A percentile compares a stretch with the other conserved stretches of the same genome.
These are phyloP conservation scores for Pisolithus marmoratus DNA, from an alignment of 768 basidiomycete species.

Conservation along the genomic window DNA sequence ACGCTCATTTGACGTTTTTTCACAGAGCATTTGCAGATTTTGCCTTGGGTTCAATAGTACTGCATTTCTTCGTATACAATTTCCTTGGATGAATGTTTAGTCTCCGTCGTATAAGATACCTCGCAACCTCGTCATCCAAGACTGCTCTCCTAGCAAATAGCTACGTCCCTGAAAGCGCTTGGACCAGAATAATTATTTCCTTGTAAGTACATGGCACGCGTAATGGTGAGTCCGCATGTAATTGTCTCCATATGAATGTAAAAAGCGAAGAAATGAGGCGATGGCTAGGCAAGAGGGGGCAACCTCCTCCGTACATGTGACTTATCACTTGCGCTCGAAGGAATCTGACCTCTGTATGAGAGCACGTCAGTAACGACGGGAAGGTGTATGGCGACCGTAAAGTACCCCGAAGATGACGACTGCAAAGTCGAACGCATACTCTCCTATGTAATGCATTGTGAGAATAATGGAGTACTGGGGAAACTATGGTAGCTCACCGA, in stretches of 20 bases:
- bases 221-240: no score
- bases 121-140: no score
- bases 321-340: constrained; percentile 50
- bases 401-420: constrained; percentile 75
- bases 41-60: constrained; percentile 86
- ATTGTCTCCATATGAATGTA: no score
- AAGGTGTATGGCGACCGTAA: not conserved
- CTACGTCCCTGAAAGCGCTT: no score
- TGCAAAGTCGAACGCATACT: constrained; percentile 84
- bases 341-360: constrained; percentile 56
- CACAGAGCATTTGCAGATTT: constrained; percentile 95
- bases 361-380: constrained; percentile 2
- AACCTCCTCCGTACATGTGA: not conserved
- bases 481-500: constrained; percentile 38
- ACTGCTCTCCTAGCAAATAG: no score
- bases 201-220: no score
- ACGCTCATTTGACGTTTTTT: not conserved
- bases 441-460: constrained; percentile 41
- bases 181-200: no score
- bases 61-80: constrained; percentile 99
- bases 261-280: no score
- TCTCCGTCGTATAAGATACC: no score
- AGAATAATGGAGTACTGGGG: not conserved
- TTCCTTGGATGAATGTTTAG: constrained; percentile 70
- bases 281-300: not conserved